phyloP scores from a whole-genome alignment of 805 yeast genomes.

The Debaryomyces maramus region DNA sequence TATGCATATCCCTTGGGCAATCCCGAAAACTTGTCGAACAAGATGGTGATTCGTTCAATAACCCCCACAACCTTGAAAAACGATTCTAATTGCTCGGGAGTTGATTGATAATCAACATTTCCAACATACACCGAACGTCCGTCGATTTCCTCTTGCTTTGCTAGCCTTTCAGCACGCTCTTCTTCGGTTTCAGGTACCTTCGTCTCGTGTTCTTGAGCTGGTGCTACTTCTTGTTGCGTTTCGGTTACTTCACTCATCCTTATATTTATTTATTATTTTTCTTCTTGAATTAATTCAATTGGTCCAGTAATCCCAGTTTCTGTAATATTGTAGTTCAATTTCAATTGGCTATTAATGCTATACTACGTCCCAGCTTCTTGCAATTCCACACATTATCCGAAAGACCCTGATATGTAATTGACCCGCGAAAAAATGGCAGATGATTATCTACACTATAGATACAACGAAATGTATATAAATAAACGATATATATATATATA shows the following conservation, averaged over 20 bases:
- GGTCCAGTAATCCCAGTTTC: no score
- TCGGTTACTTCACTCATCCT: slow-evolving; percentile 10
- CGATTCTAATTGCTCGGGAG: slow-evolving; percentile 52
- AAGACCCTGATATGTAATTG: background rate
- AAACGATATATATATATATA: no score
- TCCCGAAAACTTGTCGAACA: slow-evolving; percentile 46
- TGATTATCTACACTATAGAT: no score
- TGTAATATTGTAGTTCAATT: no score
- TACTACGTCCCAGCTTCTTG: no score
- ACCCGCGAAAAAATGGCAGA: background rate
- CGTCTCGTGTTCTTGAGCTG: slow-evolving; percentile 5
- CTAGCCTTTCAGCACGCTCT: slow-evolving; percentile 32
- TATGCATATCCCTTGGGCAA: slow-evolving; percentile 62
- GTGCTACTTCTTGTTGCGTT: slow-evolving; percentile 4
- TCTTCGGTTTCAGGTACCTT: slow-evolving; percentile 27
- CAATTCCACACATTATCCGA: no score
- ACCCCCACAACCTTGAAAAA: slow-evolving; percentile 46
- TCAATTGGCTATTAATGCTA: no score
- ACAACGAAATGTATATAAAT: no score
- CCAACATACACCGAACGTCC: slow-evolving; percentile 55
- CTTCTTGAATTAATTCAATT: background rate
- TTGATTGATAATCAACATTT: slow-evolving; percentile 47
- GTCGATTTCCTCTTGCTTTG: slow-evolving; percentile 48
- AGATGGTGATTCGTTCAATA: slow-evolving; percentile 53
- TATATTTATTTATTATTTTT: background rate